These are phyloP conservation scores for Aureobasidium musti DNA, from an alignment of 2,329 filamentous ascomycete species.

Conservation along the genomic window DNA sequence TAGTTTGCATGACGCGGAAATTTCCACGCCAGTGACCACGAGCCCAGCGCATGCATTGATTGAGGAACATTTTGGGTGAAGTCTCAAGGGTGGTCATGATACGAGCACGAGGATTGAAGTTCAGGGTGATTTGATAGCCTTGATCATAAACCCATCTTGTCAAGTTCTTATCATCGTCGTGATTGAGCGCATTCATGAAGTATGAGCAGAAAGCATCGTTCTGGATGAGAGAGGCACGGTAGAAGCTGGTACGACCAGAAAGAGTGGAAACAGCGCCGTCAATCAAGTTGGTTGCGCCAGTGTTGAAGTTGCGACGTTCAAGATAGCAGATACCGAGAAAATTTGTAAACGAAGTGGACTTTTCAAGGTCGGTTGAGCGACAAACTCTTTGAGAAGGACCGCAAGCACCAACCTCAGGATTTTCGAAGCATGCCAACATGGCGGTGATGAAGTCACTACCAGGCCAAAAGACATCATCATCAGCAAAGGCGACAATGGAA, in stretches of 20 bases:
- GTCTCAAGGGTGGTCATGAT: constrained; percentile 57
- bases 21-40: constrained; percentile 61
- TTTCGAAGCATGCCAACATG: constrained; percentile 46
- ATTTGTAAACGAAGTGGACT: constrained; percentile 48
- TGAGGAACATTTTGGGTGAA: constrained; percentile 52
- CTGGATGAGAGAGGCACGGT: constrained; percentile 55
- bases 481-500: constrained; percentile 39
- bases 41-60: constrained; percentile 60
- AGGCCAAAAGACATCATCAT: constrained; percentile 44
- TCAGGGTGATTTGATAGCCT: constrained; percentile 58
- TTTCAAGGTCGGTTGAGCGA: constrained; percentile 40
- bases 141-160: constrained; percentile 56
- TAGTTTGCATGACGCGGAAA: constrained; percentile 48
- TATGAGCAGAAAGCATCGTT: constrained; percentile 46
- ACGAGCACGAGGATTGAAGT: constrained; percentile 52
- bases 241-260: constrained; percentile 57
- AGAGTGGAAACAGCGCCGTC: constrained; percentile 63
- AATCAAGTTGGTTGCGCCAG: constrained; percentile 56
- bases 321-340: constrained; percentile 62
- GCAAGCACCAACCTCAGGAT: constrained; percentile 55
- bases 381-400: constrained; percentile 59
- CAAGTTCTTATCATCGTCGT: constrained; percentile 64
- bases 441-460: constrained; percentile 36
- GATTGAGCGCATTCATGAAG: constrained; percentile 55
- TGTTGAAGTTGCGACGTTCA: constrained; percentile 64